Evolutionary conservation across 2,329 filamentous ascomycete species (phyloP).

Genomic region (Colletotrichum lentis): DNA sequence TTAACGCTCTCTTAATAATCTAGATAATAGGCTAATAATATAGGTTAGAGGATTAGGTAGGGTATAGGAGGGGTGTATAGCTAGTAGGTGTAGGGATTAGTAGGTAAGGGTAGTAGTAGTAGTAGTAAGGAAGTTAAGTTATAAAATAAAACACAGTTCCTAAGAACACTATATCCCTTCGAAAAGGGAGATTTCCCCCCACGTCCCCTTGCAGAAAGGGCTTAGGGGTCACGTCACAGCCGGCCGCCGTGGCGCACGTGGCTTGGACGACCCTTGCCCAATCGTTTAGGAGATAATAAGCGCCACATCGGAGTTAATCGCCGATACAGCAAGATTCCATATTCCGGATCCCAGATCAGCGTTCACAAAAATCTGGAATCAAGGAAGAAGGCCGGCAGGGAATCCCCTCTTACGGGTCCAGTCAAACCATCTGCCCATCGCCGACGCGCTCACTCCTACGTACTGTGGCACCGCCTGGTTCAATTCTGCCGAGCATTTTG

Average conservation of each 20-base stretch:
- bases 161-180: too few relatives aligned
- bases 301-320: conserved; percentile 26
- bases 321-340: conserved; percentile 4
- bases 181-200: too few relatives aligned
- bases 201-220: background rate
- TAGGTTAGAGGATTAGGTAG: too few relatives aligned
- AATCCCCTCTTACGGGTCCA: background rate
- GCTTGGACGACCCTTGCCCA: background rate
- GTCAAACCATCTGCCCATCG: background rate
- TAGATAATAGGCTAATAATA: too few relatives aligned
- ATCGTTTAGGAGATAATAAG: conserved; percentile 12
- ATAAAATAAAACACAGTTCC: too few relatives aligned
- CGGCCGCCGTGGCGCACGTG: conserved; percentile 14
- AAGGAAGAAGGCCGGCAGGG: background rate
- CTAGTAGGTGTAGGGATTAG: too few relatives aligned
- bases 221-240: background rate
- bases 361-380: background rate
- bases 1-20: too few relatives aligned
- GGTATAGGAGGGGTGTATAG: too few relatives aligned
- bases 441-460: background rate
- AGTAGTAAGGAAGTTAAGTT: too few relatives aligned
- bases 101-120: too few relatives aligned
- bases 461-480: background rate
- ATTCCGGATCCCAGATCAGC: background rate
- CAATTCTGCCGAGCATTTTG: too few relatives aligned